Evolutionary conservation across 306 rosid genomes (phyloP).

Genomic region (Trichosanthes truncata): DNA sequence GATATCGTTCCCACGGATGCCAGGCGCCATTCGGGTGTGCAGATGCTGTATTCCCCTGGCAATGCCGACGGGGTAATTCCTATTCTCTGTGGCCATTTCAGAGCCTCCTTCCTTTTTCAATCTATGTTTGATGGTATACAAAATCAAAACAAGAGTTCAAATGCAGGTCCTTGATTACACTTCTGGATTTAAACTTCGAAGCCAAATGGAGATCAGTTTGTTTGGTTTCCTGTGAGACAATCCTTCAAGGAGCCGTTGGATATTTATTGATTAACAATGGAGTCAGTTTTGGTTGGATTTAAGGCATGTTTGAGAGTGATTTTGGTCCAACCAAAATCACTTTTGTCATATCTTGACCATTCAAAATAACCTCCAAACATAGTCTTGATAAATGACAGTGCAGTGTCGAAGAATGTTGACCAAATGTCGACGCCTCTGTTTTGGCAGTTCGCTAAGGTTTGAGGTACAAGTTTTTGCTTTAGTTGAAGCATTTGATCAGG

Average conservation of each 20-base stretch:
- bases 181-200: background rate
- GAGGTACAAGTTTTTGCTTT: slow-evolving; percentile 38
- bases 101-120: slow-evolving; percentile 48
- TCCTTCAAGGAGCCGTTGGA: slow-evolving; percentile 34
- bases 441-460: slow-evolving; percentile 31
- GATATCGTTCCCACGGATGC: slow-evolving; percentile 51
- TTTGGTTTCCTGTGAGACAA: slow-evolving; percentile 37
- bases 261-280: slow-evolving; percentile 47
- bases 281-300: slow-evolving; percentile 46
- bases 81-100: slow-evolving; percentile 80
- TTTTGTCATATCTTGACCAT: too few species aligned
- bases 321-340: too few species aligned
- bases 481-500: slow-evolving; percentile 38
- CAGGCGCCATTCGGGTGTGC: slow-evolving; percentile 52
- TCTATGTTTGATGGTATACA: slow-evolving; percentile 26
- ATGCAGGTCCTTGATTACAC: too few species aligned
- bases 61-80: slow-evolving; percentile 37
- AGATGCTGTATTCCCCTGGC: slow-evolving; percentile 69
- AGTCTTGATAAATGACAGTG: slow-evolving; percentile 35
- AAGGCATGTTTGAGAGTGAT: too few species aligned
- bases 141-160: background rate
- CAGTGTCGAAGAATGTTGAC: slow-evolving; percentile 77
- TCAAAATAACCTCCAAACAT: too few species aligned
- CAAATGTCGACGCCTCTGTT: slow-evolving; percentile 66
- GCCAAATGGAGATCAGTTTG: background rate